Percentiles rank a stretch among this genome's conserved stretches.
These are phyloP conservation scores for Alternaria novae-zelandiae DNA, from an alignment of 2,329 filamentous ascomycete species.

Conservation along the genomic window DNA sequence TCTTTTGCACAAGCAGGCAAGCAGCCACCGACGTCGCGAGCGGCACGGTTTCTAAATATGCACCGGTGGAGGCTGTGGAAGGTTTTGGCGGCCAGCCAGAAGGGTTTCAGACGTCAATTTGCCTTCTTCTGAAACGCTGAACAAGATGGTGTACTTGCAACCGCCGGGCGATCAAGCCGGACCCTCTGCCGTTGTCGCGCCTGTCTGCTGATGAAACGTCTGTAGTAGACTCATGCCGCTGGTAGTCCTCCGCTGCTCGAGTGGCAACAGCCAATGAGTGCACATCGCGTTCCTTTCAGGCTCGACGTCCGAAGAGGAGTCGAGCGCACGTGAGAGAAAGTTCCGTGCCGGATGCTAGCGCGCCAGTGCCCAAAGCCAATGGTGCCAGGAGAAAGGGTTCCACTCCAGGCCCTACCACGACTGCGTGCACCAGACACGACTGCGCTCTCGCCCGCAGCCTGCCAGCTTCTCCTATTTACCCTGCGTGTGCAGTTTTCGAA, in stretches of 20 bases:
- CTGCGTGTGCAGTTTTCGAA: slow-evolving; percentile 4
- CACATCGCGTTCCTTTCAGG: slow-evolving; percentile 12
- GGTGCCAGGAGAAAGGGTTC: slow-evolving; percentile 19
- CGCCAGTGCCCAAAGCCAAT: slow-evolving; percentile 11
- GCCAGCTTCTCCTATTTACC: slow-evolving; percentile 14
- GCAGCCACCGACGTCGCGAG: neutral
- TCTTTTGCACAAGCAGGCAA: slow-evolving; percentile 1
- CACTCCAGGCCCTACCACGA: slow-evolving; percentile 27
- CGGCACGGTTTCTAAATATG: slow-evolving; percentile 7
- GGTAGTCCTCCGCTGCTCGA: neutral
- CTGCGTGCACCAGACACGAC: slow-evolving; percentile 18
- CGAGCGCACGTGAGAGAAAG: slow-evolving; percentile 22
- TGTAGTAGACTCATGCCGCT: slow-evolving; percentile 2
- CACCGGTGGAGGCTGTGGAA: slow-evolving; percentile 24
- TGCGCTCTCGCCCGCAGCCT: slow-evolving; percentile 9
- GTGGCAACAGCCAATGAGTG: slow-evolving; percentile 10
- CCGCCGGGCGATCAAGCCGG: slow-evolving; percentile 16
- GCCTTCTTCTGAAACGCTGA: slow-evolving; percentile 39
- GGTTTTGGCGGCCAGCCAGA: slow-evolving; percentile 26
- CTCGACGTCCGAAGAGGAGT: slow-evolving; percentile 7
- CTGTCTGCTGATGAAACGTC: slow-evolving; percentile 23
- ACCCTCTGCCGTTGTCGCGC: slow-evolving; percentile 19
- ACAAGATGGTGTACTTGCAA: slow-evolving; percentile 12
- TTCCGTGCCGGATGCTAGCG: slow-evolving; percentile 19
- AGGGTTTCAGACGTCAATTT: slow-evolving; percentile 37